These are phyloP conservation scores for Talaromyces islandicus DNA, from an alignment of 2,329 filamentous ascomycete genomes.

Conservation along the genomic window DNA sequence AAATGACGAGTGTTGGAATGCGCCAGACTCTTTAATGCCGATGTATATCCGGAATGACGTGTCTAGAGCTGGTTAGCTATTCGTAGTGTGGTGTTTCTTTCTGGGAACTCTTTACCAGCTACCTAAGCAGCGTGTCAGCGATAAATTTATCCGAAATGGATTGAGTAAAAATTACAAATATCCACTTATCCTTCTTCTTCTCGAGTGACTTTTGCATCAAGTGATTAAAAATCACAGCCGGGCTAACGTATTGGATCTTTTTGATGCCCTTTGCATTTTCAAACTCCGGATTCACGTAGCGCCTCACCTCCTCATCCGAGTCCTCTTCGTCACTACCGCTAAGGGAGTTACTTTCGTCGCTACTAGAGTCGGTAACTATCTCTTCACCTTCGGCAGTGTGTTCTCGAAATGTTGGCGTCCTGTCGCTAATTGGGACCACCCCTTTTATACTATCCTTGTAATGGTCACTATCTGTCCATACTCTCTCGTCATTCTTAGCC, in stretches of 20 bases:
- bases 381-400: constrained; percentile 22
- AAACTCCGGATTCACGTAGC: constrained; percentile 60
- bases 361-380: constrained; percentile 13
- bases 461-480: constrained; percentile 63
- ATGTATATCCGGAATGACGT: constrained; percentile 75
- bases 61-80: constrained; percentile 45
- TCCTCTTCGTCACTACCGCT: constrained; percentile 30
- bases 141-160: neutral
- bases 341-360: neutral
- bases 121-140: constrained; percentile 1
- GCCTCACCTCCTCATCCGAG: constrained; percentile 52
- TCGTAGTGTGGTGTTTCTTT: neutral
- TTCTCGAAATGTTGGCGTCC: constrained; percentile 49
- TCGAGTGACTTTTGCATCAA: constrained; percentile 67
- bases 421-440: constrained; percentile 58
- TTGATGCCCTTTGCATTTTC: constrained; percentile 55
- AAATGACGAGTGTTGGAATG: constrained; percentile 89
- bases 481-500: constrained; percentile 73
- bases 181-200: constrained; percentile 85
- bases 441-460: constrained; percentile 77
- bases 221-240: constrained; percentile 70
- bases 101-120: constrained; percentile 7
- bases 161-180: constrained; percentile 55
- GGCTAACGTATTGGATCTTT: constrained; percentile 62
- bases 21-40: constrained; percentile 80